Evolutionary conservation across 176 grass and related monocot genomes (phyloP).

Genomic region (Thalia dealbata): DNA sequence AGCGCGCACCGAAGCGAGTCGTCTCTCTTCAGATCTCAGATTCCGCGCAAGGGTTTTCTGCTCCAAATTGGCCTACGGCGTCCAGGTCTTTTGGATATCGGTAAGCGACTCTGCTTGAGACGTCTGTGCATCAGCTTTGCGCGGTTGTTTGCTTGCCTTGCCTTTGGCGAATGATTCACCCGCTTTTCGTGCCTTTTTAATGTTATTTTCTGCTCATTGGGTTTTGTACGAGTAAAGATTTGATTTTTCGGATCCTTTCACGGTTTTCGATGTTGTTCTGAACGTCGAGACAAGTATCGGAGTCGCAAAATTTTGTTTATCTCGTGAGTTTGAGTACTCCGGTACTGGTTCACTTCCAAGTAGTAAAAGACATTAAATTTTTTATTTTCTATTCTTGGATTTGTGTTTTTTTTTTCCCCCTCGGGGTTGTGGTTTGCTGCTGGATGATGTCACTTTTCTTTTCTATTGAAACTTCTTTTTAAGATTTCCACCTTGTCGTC

Average conservation of each 20-base stretch:
- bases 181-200: no score
- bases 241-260: background rate
- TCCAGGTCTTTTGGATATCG: no score
- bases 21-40: background rate
- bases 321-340: no score
- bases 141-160: background rate
- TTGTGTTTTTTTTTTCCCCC: background rate
- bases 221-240: no score
- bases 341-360: no score
- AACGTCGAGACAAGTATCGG: background rate
- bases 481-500: background rate
- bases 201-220: no score
- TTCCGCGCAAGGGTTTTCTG: no score
- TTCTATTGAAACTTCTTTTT: background rate
- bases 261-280: background rate
- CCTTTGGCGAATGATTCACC: background rate
- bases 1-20: background rate
- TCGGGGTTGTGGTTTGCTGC: background rate
- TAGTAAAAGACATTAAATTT: no score
- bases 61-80: no score
- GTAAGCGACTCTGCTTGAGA: background rate
- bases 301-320: background rate
- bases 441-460: background rate
- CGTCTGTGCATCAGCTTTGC: background rate
- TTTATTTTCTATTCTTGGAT: background rate